phyloP scores from a whole-genome alignment of 768 basidiomycete genomes.

The Leccinellum rugosiceps region DNA sequence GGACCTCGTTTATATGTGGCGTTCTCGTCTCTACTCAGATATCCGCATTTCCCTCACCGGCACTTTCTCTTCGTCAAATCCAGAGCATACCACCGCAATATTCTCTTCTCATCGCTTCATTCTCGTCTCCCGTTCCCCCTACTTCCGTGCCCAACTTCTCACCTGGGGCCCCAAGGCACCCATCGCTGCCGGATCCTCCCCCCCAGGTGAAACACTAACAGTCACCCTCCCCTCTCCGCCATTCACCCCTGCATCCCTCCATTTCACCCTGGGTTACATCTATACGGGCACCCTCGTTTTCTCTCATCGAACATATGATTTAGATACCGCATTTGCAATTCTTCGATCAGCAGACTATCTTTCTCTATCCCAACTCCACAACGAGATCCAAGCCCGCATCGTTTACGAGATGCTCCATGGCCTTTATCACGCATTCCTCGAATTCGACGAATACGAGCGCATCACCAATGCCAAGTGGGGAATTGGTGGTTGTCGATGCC shows the following conservation, averaged over 20 bases:
- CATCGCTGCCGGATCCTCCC: constrained; percentile 21
- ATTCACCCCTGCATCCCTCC: constrained; percentile 90
- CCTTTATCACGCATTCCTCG: constrained; percentile 78
- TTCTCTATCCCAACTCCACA: constrained; percentile 62
- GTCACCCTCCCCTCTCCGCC: constrained; percentile 85
- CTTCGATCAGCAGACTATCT: constrained; percentile 83
- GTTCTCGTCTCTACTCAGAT: constrained; percentile 90
- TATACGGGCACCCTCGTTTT: constrained; percentile 95
- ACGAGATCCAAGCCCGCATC: constrained; percentile 80
- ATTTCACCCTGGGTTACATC: constrained; percentile 92
- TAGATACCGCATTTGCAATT: constrained; percentile 88
- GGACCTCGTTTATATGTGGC: constrained; percentile 96
- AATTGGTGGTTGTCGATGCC: constrained; percentile 78
- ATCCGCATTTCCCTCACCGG: constrained; percentile 77
- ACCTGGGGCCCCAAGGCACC: constrained; percentile 51
- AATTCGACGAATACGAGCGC: constrained; percentile 75
- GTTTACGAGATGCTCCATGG: constrained; percentile 89
- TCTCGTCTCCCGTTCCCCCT: constrained; percentile 82
- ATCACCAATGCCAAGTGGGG: constrained; percentile 78
- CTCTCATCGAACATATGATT: constrained; percentile 89
- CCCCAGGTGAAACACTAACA: constrained; percentile 46
- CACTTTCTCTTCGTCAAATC: constrained; percentile 58
- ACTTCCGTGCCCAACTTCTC: constrained; percentile 81
- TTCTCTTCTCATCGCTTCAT: constrained; percentile 95
- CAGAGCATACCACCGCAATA: constrained; percentile 71